phyloP scores from a whole-genome alignment of 305 asterid genomes.

The Fraxinus sp. region DNA sequence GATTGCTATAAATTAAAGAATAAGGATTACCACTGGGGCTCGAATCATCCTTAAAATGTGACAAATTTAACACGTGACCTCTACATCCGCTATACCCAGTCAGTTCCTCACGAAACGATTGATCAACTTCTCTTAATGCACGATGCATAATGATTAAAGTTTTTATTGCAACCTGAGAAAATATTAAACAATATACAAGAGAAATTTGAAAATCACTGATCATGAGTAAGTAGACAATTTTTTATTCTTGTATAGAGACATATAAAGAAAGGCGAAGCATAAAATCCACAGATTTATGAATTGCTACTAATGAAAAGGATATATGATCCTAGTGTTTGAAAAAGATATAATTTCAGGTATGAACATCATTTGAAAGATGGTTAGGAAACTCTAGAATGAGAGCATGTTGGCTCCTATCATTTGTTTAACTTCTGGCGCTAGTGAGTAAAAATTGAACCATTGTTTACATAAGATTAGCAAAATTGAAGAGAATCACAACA shows the following conservation, averaged over 20 bases:
- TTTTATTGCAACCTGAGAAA: conserved; percentile 72
- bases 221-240: neutral
- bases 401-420: neutral
- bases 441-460: neutral
- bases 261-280: neutral
- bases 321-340: neutral
- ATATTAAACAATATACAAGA: neutral
- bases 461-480: neutral
- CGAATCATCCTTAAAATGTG: conserved; percentile 79
- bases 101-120: conserved; percentile 68
- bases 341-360: neutral
- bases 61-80: conserved; percentile 54
- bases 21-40: conserved; percentile 52
- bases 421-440: neutral
- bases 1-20: conserved; percentile 23
- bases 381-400: neutral
- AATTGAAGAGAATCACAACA: neutral
- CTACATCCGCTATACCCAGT: conserved; percentile 44
- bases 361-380: neutral
- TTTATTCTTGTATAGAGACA: neutral
- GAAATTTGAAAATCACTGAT: neutral
- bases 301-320: neutral
- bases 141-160: conserved; percentile 80
- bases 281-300: neutral
- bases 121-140: conserved; percentile 80